Conservation (phyloP, 495 filamentous ascomycete species). For the Xylona heveae region DNA sequence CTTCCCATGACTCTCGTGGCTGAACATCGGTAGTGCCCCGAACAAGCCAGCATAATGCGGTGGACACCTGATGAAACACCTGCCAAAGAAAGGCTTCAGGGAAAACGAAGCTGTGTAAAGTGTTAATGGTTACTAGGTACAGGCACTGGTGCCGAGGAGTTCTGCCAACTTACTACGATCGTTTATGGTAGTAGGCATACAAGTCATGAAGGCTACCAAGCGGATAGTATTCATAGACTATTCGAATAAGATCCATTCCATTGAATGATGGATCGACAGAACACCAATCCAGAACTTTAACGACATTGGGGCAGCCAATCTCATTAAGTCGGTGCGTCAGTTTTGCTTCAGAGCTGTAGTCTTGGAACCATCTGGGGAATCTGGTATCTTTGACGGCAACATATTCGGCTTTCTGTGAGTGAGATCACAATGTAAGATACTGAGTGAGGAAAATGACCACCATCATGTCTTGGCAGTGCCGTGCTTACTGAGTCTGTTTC, state of each 20-base stretch:
- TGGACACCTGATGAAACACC: constrained; percentile 7
- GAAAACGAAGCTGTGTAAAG: constrained; percentile 6
- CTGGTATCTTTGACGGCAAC: too few relatives aligned
- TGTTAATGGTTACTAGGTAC: background rate
- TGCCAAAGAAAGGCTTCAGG: constrained; percentile 11
- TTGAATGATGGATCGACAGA: constrained; percentile 1
- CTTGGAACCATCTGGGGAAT: constrained; percentile 5
- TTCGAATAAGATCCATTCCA: constrained; percentile 6
- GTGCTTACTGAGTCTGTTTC: too few relatives aligned
- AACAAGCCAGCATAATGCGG: constrained; percentile 7
- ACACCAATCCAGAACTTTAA: constrained; percentile 8
- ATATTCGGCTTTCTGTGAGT: too few relatives aligned
- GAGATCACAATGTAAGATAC: too few relatives aligned
- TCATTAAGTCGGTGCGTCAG: constrained; percentile 7
- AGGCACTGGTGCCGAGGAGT: background rate
- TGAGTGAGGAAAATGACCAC: too few relatives aligned
- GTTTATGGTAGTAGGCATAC: background rate
- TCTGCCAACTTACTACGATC: background rate
- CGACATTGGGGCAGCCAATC: constrained; percentile 9
- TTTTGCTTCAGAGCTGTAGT: constrained; percentile 8
- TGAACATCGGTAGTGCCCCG: constrained; percentile 3
- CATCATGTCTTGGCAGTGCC: too few relatives aligned
- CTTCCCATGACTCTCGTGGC: constrained; percentile 5
- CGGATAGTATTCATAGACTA: background rate
- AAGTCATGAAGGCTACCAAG: background rate